phyloP scores from a whole-genome alignment of 1,139 yeast species.

The Suzukiozyma palmioleophila region DNA sequence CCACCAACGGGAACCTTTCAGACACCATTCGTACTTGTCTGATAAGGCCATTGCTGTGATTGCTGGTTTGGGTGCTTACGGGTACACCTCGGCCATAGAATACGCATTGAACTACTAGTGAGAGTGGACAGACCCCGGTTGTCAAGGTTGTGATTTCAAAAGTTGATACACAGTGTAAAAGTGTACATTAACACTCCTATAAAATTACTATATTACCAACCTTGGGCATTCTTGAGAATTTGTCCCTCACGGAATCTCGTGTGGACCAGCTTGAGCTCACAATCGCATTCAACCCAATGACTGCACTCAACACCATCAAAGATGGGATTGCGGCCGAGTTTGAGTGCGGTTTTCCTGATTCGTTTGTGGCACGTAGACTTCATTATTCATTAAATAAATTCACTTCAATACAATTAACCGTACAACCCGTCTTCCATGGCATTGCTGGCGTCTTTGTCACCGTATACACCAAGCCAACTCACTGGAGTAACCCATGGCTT shows the following conservation, averaged over 20 bases:
- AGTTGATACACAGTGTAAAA: background rate
- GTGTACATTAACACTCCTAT: background rate
- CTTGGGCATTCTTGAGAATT: too few relatives aligned
- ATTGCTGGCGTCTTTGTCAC: slow-evolving; percentile 59
- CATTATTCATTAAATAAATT: background rate
- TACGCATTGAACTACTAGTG: slow-evolving; percentile 37
- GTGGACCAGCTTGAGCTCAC: too few relatives aligned
- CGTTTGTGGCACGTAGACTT: too few relatives aligned
- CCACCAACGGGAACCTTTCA: slow-evolving; percentile 46
- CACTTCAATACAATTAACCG: slow-evolving; percentile 34
- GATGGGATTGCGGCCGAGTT: too few relatives aligned
- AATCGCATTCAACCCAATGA: too few relatives aligned
- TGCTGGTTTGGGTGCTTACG: slow-evolving; percentile 46
- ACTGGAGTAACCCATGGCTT: slow-evolving; percentile 49
- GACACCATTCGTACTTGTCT: slow-evolving; percentile 45
- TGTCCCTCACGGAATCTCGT: too few relatives aligned
- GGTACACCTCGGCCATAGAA: slow-evolving; percentile 46
- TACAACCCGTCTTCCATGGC: slow-evolving; percentile 77
- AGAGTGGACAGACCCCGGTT: too few relatives aligned
- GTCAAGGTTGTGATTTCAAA: background rate
- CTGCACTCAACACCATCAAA: too few relatives aligned
- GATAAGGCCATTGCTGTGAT: slow-evolving; percentile 47
- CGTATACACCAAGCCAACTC: slow-evolving; percentile 87
- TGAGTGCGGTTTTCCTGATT: too few relatives aligned
- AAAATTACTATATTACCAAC: background rate